Percentiles rank a stretch among this genome's conserved stretches.
These are phyloP conservation scores for Discostella stelligeroides DNA, from an alignment of 108 stramenopile genomes.

Conservation along the genomic window DNA sequence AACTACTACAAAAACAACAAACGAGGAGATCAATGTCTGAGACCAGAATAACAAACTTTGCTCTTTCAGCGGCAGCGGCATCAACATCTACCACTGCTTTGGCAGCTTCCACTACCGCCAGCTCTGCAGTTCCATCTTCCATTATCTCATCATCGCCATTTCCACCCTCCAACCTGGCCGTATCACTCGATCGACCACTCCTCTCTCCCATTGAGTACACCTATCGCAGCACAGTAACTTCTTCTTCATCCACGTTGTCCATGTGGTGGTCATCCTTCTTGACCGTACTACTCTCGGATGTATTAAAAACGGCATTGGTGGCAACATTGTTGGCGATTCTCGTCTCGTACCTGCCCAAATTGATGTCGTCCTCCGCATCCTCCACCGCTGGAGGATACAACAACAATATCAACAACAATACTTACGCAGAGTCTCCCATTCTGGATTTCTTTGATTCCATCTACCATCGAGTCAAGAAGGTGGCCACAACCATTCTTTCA, in stretches of 20 bases:
- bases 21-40: no score
- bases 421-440: no score
- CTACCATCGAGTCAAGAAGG: no score
- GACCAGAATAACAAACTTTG: no score
- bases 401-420: no score
- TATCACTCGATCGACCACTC: constrained; percentile 45
- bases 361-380: constrained; percentile 5
- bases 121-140: no score
- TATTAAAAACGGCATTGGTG: constrained; percentile 50
- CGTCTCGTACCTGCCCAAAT: constrained; percentile 33
- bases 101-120: no score
- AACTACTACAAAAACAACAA: no score
- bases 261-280: constrained; percentile 36
- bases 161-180: constrained; percentile 45
- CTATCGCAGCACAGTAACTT: constrained; percentile 9
- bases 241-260: not conserved
- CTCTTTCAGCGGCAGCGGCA: no score
- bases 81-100: no score
- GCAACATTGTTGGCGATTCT: constrained; percentile 48
- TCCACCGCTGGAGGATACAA: not conserved
- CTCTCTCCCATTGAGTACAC: constrained; percentile 38
- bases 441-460: no score
- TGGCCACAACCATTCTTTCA: not conserved
- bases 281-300: constrained; percentile 47
- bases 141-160: not conserved